Conservation (phyloP, 2,329 filamentous ascomycete species). For the Fusarium caatingaense region DNA sequence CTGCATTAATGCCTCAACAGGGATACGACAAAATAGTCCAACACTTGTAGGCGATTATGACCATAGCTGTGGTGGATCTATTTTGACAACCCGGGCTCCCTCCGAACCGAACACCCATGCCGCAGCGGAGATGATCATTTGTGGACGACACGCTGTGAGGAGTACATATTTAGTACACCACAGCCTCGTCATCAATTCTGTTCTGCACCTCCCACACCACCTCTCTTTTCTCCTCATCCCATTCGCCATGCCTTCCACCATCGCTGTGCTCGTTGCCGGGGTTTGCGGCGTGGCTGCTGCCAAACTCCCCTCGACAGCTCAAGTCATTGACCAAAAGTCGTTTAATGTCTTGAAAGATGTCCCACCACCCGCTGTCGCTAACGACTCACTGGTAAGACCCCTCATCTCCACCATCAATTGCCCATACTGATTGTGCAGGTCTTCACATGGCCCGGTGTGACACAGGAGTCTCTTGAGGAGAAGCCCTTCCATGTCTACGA, state of each 20-base stretch:
- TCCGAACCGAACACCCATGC: not conserved
- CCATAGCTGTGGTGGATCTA: too few species aligned
- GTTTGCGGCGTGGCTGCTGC: slow-evolving; percentile 59
- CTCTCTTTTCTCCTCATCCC: slow-evolving; percentile 4
- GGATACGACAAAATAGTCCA: not conserved
- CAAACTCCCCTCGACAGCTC: slow-evolving; percentile 32
- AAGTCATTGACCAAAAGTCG: slow-evolving; percentile 39
- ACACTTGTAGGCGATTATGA: too few species aligned
- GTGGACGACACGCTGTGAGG: not conserved
- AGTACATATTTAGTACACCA: slow-evolving; percentile 27
- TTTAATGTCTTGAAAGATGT: slow-evolving; percentile 40
- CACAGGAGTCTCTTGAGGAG: slow-evolving; percentile 32
- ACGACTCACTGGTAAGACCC: slow-evolving; percentile 26
- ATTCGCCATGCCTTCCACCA: slow-evolving; percentile 34
- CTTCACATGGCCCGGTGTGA: slow-evolving; percentile 42
- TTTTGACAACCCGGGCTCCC: too few species aligned
- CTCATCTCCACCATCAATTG: accelerated
- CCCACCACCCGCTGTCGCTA: slow-evolving; percentile 31
- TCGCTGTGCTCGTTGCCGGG: slow-evolving; percentile 35
- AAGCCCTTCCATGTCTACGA: slow-evolving; percentile 56
- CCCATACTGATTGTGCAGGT: not conserved
- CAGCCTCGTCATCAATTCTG: not conserved
- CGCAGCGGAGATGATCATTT: slow-evolving; percentile 1
- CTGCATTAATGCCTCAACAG: slow-evolving; percentile 20
- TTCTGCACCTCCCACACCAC: slow-evolving; percentile 3